Evolutionary conservation across 176 grass and related monocot genomes (phyloP).

Genomic region (Otatea glauca): DNA sequence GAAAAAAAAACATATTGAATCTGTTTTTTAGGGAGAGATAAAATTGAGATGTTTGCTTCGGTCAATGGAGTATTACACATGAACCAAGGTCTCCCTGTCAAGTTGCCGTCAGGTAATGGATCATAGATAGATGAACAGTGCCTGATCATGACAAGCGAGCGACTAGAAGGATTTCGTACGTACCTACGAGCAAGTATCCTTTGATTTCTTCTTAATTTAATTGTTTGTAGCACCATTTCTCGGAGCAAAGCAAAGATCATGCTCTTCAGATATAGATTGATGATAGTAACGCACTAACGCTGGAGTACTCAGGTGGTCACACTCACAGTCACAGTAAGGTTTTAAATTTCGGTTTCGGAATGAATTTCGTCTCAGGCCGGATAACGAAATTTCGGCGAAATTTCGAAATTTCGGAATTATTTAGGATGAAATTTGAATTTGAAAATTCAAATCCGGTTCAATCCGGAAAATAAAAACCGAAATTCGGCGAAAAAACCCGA

Average conservation of each 20-base stretch:
- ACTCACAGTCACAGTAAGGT: no score
- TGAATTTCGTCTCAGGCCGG: no score
- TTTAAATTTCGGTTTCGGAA: no score
- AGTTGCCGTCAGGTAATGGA: constrained; percentile 43
- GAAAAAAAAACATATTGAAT: no score
- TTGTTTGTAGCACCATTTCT: not conserved
- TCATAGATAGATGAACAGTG: constrained; percentile 15
- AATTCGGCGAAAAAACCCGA: no score
- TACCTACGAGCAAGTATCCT: not conserved
- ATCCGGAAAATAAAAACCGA: no score
- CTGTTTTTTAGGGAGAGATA: not conserved
- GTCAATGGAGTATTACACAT: not conserved
- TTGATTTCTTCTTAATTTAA: not conserved
- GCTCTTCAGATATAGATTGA: not conserved
- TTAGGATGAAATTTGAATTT: no score
- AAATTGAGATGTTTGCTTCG: not conserved
- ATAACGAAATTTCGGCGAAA: no score
- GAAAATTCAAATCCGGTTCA: no score
- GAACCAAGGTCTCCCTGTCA: not conserved
- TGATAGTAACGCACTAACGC: not conserved
- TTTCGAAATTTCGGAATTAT: no score
- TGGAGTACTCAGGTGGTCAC: not conserved
- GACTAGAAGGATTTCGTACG: not conserved
- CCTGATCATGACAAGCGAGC: constrained; percentile 39
- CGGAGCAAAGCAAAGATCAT: not conserved